Percentiles rank a stretch among this genome's conserved stretches.
These are phyloP conservation scores for Stephania yunnanensis DNA, from an alignment of 164 flowering plant species.

Conservation along the genomic window DNA sequence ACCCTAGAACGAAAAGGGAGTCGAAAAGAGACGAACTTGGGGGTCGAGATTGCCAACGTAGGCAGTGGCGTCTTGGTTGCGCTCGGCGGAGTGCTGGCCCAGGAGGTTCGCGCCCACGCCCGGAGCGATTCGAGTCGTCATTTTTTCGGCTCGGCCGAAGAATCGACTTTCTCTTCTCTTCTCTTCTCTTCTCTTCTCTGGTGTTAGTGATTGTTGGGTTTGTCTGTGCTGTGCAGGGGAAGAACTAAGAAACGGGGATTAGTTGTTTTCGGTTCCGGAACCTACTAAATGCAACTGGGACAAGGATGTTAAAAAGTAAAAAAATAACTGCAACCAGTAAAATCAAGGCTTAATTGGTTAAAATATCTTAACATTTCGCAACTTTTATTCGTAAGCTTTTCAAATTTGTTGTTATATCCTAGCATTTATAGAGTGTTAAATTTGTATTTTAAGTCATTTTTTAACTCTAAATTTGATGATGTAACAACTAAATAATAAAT, in stretches of 20 bases:
- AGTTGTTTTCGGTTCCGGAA: background rate
- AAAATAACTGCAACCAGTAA: too few species aligned
- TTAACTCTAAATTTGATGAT: too few species aligned
- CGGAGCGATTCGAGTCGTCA: constrained; percentile 82
- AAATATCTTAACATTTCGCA: too few species aligned
- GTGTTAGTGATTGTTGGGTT: background rate
- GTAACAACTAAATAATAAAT: too few species aligned
- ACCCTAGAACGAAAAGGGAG: background rate
- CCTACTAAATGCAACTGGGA: background rate
- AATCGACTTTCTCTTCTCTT: background rate
- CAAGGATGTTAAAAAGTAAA: too few species aligned
- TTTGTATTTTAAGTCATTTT: too few species aligned
- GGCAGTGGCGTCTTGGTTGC: constrained; percentile 98
- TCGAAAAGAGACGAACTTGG: constrained; percentile 40
- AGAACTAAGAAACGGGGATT: too few species aligned
- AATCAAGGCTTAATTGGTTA: too few species aligned
- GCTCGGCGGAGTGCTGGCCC: constrained; percentile 96
- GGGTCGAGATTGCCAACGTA: constrained; percentile 98
- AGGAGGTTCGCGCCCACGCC: constrained; percentile 98
- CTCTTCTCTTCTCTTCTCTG: background rate
- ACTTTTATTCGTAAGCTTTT: too few species aligned
- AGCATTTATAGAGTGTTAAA: too few species aligned
- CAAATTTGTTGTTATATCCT: too few species aligned
- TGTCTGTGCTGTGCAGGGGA: background rate
- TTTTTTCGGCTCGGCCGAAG: constrained; percentile 7